Base-by-base conservation (phyloP, 352 stramenopile genomes). In the Peronosclerospora sorghi region DNA sequence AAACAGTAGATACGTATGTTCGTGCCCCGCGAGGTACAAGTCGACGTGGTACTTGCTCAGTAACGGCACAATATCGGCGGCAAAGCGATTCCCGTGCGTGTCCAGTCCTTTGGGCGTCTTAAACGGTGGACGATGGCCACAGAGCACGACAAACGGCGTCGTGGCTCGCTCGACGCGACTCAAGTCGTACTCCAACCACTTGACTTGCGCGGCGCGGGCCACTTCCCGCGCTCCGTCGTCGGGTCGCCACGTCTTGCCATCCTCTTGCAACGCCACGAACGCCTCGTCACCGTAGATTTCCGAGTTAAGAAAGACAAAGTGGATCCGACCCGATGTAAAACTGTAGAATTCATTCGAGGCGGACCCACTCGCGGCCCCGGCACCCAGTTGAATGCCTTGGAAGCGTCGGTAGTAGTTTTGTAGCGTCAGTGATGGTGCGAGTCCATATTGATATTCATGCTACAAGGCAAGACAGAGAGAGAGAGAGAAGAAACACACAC, bases 261-360 rank as follows among this genome's bases (percentile, higher is more conserved):
- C 69, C 6, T 34, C 40, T 23, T 77, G 63, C 14, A 65, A 54
- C 1, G 59, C 44, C 18, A 67, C 54, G 35, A 63, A 88, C 2
- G 71, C 56, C 26, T 86, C 73, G 35, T 85, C 62, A 3, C 76
- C 73, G 45, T 88, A 88, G 4, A 86, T 48, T 46, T 89, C 76
- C 1, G 76, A 84, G 56, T 86, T 82, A 54, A 89, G 68, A 37
- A 89, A 70, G 8, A 72, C 73, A 41, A 89, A 89, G 36, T 89
- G 76, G 9, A 86, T 51, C 10, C 67, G 50, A 0, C 73, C 71
- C 1, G 69, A 64, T n/a, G 60, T 61, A 18, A 85, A 89, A 50
- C 72, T 84, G 56, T 76, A 89, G 34, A 86, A 89, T 24, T 84
- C 67, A 41, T 78, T 83, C 17, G 72, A 86, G 8, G 54, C 41